Base-by-base conservation (phyloP, 2,329 filamentous ascomycete genomes). In the Mollisia scopiformis region DNA sequence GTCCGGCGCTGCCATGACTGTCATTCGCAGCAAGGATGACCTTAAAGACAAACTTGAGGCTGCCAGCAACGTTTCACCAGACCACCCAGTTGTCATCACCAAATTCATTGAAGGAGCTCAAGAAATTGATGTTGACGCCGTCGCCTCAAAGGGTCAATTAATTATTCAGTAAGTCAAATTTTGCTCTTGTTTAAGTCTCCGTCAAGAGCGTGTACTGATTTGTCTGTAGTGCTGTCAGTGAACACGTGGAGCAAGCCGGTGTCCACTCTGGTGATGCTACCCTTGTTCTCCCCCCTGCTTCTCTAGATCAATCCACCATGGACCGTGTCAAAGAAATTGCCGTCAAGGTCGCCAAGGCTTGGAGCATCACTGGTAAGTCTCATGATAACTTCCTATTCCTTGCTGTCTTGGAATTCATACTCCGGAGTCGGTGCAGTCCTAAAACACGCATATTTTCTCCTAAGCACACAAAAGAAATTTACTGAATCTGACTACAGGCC, bases 251-350 rank as follows among this genome's bases (percentile, higher is more conserved):
- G 79, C 91, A 96, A 71, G 95, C 95, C 61, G 95, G 95, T 83
- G 94, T 99, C 28, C 95, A 99, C 84, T 98, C 95, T 58, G 95
- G 95, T 72, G 95, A 99, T 73, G 95, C 95, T 41, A 98, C 95
- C 3, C 85, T 99, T 52, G 89, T 99, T 47, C 88, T 99, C 1
- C 95, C 95, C 21, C 95, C 95, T 4, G 87, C 82, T 65, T 90
- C 85, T 74, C 87, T 98, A 25, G 91, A 96, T 66, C 82, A 89
- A 69, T 79, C 78, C 60, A 90, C 89, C 67, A 90, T 97, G 85
- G 86, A 85, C 67, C 92, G 95, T 63, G 86, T 97, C 73, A 98
- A 97, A 87, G 92, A 92, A 69, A 98, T 99, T 70, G 94, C 95
- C 16, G 79, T 93, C 77, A 98, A 97, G 85, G 93, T 99, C 55